A percentile compares a stretch with the other conserved stretches of the same genome.
phyloP scores from a whole-genome alignment of 331 rosid genomes.

The Malus hybrid region DNA sequence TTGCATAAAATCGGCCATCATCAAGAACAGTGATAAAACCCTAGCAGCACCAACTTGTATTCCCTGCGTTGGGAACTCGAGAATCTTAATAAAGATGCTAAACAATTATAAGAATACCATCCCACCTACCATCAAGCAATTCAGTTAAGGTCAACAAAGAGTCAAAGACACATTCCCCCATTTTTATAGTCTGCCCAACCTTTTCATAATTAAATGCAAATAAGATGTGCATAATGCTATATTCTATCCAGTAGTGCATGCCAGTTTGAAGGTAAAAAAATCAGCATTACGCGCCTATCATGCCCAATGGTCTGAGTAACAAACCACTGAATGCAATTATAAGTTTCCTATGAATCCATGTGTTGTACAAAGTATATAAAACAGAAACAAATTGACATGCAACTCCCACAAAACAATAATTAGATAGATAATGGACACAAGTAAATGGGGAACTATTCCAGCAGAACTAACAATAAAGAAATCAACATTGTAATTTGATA shows the following conservation, averaged over 20 bases:
- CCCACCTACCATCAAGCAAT: neutral
- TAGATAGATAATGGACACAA: neutral
- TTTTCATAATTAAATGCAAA: neutral
- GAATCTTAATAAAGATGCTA: slow-evolving; percentile 13
- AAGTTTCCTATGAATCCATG: neutral
- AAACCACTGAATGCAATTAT: neutral
- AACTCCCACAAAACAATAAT: neutral
- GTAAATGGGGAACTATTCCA: neutral
- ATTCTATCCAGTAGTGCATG: neutral
- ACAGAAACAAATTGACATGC: neutral
- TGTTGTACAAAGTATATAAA: neutral
- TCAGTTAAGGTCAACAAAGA: neutral
- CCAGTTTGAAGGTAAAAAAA: neutral
- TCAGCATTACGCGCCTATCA: neutral
- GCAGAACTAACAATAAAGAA: neutral
- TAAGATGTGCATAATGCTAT: neutral
- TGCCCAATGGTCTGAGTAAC: neutral
- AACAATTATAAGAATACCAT: slow-evolving; percentile 12
- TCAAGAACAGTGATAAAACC: slow-evolving; percentile 61
- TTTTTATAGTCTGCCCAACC: neutral
- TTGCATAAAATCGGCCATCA: slow-evolving; percentile 48
- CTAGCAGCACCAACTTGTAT: slow-evolving; percentile 81
- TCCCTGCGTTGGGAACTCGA: slow-evolving; percentile 41
- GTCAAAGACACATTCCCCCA: neutral
- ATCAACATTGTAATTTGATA: neutral